phyloP scores from a whole-genome alignment of 139 green algal species.

The Tetraselmis striata region DNA sequence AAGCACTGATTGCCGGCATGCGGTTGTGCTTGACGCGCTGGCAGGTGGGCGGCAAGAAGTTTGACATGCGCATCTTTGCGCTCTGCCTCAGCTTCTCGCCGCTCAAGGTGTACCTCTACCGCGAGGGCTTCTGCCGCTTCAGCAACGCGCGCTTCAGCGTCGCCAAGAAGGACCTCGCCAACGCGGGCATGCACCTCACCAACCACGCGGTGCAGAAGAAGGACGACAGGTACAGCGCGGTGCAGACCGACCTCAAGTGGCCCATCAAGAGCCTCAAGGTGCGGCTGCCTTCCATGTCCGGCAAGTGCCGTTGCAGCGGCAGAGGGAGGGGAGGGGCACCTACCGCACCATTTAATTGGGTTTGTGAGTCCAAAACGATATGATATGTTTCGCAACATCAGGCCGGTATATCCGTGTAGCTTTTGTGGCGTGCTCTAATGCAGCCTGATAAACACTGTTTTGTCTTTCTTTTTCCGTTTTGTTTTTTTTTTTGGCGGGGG shows the following conservation, averaged over 20 bases:
- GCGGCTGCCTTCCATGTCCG: constrained; percentile 40
- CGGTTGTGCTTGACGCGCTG: no score
- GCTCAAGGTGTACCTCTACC: constrained; percentile 36
- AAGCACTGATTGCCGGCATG: no score
- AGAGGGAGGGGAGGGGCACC: no score
- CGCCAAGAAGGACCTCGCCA: constrained; percentile 34
- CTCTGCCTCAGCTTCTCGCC: constrained; percentile 33
- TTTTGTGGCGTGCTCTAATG: no score
- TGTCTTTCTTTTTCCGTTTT: no score
- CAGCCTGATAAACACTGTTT: no score
- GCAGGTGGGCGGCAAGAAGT: constrained; percentile 68
- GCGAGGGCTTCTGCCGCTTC: constrained; percentile 44
- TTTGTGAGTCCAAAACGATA: no score
- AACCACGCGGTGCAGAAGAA: constrained; percentile 47
- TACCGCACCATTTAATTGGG: no score
- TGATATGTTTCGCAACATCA: no score
- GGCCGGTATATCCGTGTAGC: no score
- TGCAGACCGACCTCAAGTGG: constrained; percentile 46
- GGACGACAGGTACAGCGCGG: constrained; percentile 30
- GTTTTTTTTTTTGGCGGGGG: no score
- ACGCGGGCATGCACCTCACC: constrained; percentile 37
- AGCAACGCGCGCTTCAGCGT: constrained; percentile 28
- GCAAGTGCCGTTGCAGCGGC: constrained; percentile 12
- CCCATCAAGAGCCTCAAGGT: constrained; percentile 45
- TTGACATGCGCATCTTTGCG: constrained; percentile 79